Evolutionary conservation across 345 rosid genomes (phyloP).

Genomic region (Microthlaspi erraticum): DNA sequence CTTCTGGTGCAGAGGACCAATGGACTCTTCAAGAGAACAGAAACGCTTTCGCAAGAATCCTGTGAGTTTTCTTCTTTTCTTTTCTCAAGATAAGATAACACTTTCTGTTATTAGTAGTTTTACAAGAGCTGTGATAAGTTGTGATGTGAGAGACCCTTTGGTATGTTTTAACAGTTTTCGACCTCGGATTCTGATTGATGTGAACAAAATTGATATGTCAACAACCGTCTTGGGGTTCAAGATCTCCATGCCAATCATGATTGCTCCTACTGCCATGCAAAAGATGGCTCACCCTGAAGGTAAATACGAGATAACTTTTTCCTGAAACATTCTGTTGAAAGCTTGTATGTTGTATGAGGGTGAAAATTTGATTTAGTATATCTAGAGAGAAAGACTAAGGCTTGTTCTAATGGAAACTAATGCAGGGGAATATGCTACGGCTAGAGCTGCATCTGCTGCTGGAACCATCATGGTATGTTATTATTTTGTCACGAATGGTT

Average conservation of each 20-base stretch:
- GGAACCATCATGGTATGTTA: slow-evolving; percentile 77
- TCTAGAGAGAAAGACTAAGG: not conserved
- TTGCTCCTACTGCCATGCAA: slow-evolving; percentile 90
- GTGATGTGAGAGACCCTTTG: slow-evolving; percentile 25
- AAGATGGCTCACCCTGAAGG: slow-evolving; percentile 98
- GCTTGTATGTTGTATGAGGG: slow-evolving; percentile 3
- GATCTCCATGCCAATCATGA: slow-evolving; percentile 89
- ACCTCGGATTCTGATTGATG: slow-evolving; percentile 86
- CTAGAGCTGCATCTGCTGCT: slow-evolving; percentile 88
- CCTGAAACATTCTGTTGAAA: slow-evolving; percentile 26
- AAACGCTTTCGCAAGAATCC: slow-evolving; percentile 72
- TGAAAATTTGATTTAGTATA: not conserved
- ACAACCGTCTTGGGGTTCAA: slow-evolving; percentile 80
- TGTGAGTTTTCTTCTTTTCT: slow-evolving; percentile 47
- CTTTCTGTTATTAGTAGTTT: slow-evolving; percentile 7
- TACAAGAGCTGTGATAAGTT: slow-evolving; percentile 11
- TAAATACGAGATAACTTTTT: slow-evolving; percentile 7
- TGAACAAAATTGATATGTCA: slow-evolving; percentile 76
- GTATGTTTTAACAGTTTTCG: slow-evolving; percentile 55
- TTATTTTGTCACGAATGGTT: not conserved
- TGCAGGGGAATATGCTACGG: slow-evolving; percentile 92
- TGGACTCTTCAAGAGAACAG: slow-evolving; percentile 78
- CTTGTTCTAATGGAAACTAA: slow-evolving; percentile 9
- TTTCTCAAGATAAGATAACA: not conserved
- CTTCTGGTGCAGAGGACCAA: slow-evolving; percentile 84